Conservation (phyloP, 805 yeast genomes). For the Kuraishia piskuri region DNA sequence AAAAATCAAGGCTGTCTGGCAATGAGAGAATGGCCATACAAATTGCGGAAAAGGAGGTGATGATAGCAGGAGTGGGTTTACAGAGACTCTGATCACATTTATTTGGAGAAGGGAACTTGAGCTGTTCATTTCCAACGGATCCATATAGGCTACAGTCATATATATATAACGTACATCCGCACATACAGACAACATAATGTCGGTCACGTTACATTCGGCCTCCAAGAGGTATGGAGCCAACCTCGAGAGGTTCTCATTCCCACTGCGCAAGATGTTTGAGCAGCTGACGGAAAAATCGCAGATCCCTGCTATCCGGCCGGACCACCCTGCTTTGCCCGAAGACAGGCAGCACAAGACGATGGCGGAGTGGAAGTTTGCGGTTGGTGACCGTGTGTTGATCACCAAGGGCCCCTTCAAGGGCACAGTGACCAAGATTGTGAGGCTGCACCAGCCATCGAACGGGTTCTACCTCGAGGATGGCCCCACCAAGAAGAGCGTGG, state of each 20-base stretch:
- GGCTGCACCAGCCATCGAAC: conserved; percentile 52
- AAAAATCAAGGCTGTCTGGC: neutral
- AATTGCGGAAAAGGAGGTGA: too few relatives aligned
- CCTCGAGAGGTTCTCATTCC: conserved; percentile 1
- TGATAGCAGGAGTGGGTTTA: too few relatives aligned
- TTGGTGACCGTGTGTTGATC: conserved; percentile 74
- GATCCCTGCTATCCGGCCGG: conserved; percentile 22
- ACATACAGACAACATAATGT: neutral
- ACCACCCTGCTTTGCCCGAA: conserved; percentile 19
- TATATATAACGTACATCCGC: neutral
- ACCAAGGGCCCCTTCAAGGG: conserved; percentile 67
- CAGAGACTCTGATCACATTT: too few relatives aligned
- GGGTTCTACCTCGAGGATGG: conserved; percentile 62
- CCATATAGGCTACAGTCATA: too few relatives aligned
- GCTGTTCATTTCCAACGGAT: too few relatives aligned
- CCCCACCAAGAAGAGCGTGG: conserved; percentile 49
- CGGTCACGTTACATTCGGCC: neutral
- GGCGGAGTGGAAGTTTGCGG: conserved; percentile 51
- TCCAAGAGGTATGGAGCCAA: conserved; percentile 1
- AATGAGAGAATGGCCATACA: neutral
- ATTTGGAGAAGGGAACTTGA: too few relatives aligned
- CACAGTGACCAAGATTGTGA: conserved; percentile 58
- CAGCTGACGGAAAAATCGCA: conserved; percentile 19
- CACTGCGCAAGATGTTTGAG: conserved; percentile 16
- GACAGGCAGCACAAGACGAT: conserved; percentile 29